phyloP scores from a whole-genome alignment of 2,329 filamentous ascomycete species.

The Talaromyces marneffei region DNA sequence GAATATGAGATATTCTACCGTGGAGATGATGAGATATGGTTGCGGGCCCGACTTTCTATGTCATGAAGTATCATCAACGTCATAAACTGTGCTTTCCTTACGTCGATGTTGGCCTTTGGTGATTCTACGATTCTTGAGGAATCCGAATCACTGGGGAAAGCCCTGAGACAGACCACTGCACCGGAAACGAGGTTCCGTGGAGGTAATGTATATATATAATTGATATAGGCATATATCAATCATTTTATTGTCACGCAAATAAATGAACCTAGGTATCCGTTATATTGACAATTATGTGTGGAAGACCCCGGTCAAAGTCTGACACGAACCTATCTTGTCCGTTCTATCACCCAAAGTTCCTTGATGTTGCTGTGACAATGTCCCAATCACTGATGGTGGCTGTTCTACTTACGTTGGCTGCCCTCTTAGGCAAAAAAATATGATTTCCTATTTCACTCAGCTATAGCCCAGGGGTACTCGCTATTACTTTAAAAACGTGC shows the following conservation, averaged over 20 bases:
- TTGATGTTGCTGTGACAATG: not conserved
- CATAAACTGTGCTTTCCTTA: not conserved
- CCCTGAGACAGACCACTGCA: not conserved
- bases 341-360: not conserved
- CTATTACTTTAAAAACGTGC: constrained; percentile 1
- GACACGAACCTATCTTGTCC: not conserved
- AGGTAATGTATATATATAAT: not conserved
- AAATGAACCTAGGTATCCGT: not conserved
- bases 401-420: no score
- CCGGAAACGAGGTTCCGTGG: not conserved
- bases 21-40: not conserved
- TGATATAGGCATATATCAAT: no score
- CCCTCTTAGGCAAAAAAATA: not conserved
- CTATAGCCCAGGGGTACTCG: not conserved
- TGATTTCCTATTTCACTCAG: not conserved
- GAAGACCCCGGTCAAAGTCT: not conserved
- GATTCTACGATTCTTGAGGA: not conserved
- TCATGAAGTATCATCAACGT: not conserved
- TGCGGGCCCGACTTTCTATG: not conserved
- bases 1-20: not conserved
- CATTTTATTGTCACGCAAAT: not conserved
- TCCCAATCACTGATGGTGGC: not conserved
- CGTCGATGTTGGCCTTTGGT: no score
- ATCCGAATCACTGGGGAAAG: not conserved
- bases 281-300: not conserved